phyloP scores from a whole-genome alignment of 2,329 filamentous ascomycete genomes.

The Colletotrichum cuscutae region DNA sequence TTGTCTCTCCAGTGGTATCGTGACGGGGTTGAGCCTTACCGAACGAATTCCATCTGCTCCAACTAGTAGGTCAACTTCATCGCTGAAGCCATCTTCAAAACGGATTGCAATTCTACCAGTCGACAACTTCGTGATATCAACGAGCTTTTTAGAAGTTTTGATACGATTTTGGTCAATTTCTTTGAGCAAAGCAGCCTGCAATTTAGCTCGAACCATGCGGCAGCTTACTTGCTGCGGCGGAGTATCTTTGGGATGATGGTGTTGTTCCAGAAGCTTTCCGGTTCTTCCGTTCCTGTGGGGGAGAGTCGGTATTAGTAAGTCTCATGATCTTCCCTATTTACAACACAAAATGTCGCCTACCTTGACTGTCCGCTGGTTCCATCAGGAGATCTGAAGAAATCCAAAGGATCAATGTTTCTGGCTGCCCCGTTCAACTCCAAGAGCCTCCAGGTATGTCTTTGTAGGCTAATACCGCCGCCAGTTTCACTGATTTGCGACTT shows the following conservation, averaged over 20 bases:
- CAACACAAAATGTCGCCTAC: constrained; percentile 20
- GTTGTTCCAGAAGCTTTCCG: constrained; percentile 41
- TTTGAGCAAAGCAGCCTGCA: constrained; percentile 60
- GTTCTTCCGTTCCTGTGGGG: constrained; percentile 44
- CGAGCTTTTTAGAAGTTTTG: constrained; percentile 56
- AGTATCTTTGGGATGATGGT: constrained; percentile 36
- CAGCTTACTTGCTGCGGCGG: constrained; percentile 41
- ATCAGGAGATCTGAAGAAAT: constrained; percentile 43
- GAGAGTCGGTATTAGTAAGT: too few relatives aligned
- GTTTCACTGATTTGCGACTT: constrained; percentile 48
- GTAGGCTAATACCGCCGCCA: constrained; percentile 49
- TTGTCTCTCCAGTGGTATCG: too few relatives aligned
- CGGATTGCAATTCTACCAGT: constrained; percentile 49
- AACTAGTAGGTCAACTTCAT: constrained; percentile 57
- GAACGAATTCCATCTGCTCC: constrained; percentile 65
- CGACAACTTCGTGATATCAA: constrained; percentile 48
- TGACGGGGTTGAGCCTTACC: constrained; percentile 40
- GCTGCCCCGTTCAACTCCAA: constrained; percentile 45
- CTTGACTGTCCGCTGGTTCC: constrained; percentile 40
- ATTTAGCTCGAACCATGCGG: constrained; percentile 45
- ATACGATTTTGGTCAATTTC: constrained; percentile 56
- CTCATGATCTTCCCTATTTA: too few relatives aligned
- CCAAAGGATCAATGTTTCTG: constrained; percentile 43
- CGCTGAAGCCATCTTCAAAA: constrained; percentile 56
- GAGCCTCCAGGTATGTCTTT: constrained; percentile 48